phyloP scores from a whole-genome alignment of 352 stramenopile genomes.

The Salisapilia sapeloensis region DNA sequence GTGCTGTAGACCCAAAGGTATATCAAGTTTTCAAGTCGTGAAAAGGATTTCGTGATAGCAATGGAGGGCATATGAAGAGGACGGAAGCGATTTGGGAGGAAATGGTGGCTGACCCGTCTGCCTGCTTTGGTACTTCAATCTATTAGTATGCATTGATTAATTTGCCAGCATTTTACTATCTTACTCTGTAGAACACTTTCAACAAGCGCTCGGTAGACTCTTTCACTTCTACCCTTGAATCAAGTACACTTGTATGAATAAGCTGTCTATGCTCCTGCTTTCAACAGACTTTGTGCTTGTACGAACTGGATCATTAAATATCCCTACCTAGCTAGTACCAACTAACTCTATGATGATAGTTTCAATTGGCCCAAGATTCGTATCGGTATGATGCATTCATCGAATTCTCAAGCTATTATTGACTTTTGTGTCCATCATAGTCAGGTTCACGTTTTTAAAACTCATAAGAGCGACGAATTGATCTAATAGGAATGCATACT shows the following conservation, averaged over 20 bases:
- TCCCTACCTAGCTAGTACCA: background rate
- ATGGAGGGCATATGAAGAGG: background rate
- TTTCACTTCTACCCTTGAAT: no score
- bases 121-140: conserved; percentile 36
- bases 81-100: conserved; percentile 72
- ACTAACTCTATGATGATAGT: conserved; percentile 17
- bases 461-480: conserved; percentile 12
- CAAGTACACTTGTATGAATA: no score
- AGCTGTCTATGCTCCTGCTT: no score
- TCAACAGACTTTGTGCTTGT: conserved; percentile 71
- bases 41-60: no score
- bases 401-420: background rate
- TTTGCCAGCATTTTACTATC: background rate
- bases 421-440: background rate
- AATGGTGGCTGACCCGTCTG: conserved; percentile 72
- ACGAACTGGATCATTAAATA: conserved; percentile 1
- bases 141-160: background rate
- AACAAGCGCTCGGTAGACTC: conserved; percentile 37
- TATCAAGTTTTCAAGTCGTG: background rate
- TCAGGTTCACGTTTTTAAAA: conserved; percentile 13
- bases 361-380: conserved; percentile 69
- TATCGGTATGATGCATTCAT: conserved; percentile 20
- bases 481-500: background rate
- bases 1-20: conserved; percentile 42
- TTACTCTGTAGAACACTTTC: conserved; percentile 36